Evolutionary conservation across 73 alveolate species (phyloP).

Genomic region (Breviolum minutum): DNA sequence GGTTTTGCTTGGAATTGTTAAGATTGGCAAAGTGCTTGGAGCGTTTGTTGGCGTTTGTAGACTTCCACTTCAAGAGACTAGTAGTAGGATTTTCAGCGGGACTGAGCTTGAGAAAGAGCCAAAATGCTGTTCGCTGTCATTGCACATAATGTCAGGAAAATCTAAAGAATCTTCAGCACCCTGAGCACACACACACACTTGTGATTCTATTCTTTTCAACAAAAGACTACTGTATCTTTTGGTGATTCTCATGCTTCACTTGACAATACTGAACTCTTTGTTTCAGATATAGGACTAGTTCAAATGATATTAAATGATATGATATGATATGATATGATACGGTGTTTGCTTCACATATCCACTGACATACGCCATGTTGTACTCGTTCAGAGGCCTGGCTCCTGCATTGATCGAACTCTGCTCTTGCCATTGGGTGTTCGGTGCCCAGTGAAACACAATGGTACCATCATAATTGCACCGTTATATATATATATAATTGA

Average conservation of each 20-base stretch:
- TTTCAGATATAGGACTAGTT: neutral
- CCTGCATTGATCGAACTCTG: conserved; percentile 58
- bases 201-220: neutral
- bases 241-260: neutral
- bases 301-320: neutral
- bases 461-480: no score
- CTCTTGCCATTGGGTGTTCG: conserved; percentile 53
- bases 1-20: no score
- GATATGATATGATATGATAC: neutral
- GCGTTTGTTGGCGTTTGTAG: neutral
- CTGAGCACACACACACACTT: no score
- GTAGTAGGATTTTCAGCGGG: conserved; percentile 16
- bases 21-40: neutral
- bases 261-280: neutral
- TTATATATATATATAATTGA: no score
- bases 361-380: neutral
- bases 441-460: neutral
- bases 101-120: neutral
- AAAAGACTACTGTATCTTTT: neutral
- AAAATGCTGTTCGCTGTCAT: neutral
- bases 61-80: neutral
- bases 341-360: neutral
- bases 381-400: conserved; percentile 40
- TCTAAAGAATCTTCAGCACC: no score
- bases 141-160: no score